Evolutionary conservation across 108 stramenopile genomes (phyloP).

Genomic region (Asterionellopsis glacialis): DNA sequence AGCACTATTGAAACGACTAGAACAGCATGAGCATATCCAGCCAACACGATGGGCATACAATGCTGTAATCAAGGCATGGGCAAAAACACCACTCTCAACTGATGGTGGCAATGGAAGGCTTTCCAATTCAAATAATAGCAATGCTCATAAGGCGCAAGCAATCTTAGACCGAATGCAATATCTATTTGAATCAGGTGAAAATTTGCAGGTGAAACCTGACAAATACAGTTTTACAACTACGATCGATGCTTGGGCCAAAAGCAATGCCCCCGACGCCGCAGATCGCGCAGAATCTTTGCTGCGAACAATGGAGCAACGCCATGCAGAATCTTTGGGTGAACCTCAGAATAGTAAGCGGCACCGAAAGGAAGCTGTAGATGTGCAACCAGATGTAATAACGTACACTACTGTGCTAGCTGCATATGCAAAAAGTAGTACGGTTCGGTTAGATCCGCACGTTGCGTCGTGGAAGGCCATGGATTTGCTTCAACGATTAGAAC

Average conservation of each 20-base stretch:
- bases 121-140: constrained; percentile 3
- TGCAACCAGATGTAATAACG: constrained; percentile 49
- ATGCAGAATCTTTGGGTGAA: background rate
- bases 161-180: constrained; percentile 47
- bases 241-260: constrained; percentile 32
- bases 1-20: constrained; percentile 41
- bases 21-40: constrained; percentile 21
- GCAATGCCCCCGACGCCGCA: constrained; percentile 10
- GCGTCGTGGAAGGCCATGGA: no score
- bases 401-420: constrained; percentile 62
- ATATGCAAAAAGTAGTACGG: constrained; percentile 26
- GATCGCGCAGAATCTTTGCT: constrained; percentile 16
- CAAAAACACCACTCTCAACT: constrained; percentile 13
- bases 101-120: no score
- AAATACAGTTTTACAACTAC: constrained; percentile 21
- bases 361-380: no score
- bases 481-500: no score
- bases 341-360: no score
- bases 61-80: constrained; percentile 54
- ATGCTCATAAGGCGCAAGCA: constrained; percentile 38
- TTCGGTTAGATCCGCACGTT: no score
- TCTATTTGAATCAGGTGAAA: constrained; percentile 9
- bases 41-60: constrained; percentile 36
- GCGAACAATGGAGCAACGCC: background rate
- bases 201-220: constrained; percentile 11